phyloP scores from a whole-genome alignment of 1,284 basidiomycete genomes.

The Heliocybe sulcata region DNA sequence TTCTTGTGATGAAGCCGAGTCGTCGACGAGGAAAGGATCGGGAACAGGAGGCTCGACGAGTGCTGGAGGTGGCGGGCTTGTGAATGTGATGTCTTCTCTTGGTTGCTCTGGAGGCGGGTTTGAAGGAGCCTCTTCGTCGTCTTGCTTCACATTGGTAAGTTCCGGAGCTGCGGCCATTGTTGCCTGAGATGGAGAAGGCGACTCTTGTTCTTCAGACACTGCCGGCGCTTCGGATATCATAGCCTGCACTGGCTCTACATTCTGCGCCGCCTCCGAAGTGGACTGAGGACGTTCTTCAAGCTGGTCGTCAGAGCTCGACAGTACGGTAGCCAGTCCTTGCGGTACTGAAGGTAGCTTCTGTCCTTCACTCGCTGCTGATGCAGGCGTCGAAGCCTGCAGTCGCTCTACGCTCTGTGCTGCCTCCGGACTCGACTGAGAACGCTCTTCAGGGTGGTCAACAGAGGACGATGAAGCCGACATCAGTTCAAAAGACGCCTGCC shows the following conservation, averaged over 20 bases:
- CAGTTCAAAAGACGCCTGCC: background rate
- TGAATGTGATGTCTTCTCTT: background rate
- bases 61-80: conserved; percentile 3
- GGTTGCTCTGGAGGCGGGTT: background rate
- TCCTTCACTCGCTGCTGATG: background rate
- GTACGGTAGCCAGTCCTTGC: background rate
- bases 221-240: background rate
- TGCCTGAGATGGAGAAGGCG: background rate
- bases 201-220: background rate
- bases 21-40: conserved; percentile 54
- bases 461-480: background rate
- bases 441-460: background rate
- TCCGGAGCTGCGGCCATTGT: background rate
- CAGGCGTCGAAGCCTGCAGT: background rate
- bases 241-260: background rate
- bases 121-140: background rate
- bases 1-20: conserved; percentile 15
- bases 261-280: background rate
- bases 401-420: background rate
- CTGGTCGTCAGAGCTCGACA: too few species aligned
- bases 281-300: background rate
- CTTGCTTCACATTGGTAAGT: background rate
- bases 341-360: background rate
- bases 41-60: conserved; percentile 36
- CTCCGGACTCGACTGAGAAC: background rate